Base-by-base conservation (phyloP, 352 stramenopile genomes). In the Pythium insidiosum region DNA sequence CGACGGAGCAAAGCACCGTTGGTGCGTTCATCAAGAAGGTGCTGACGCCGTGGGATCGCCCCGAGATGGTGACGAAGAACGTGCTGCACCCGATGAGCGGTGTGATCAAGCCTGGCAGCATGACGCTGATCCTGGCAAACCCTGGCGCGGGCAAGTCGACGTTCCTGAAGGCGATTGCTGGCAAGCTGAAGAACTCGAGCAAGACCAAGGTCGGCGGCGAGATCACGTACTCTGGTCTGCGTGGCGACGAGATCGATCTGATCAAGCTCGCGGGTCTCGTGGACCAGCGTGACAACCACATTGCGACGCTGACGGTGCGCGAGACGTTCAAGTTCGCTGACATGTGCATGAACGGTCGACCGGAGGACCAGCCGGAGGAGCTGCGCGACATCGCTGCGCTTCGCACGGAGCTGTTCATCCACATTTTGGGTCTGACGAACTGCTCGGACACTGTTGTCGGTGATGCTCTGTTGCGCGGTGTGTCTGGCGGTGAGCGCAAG, bases 291-390 rank as follows among this genome's bases (percentile, higher is more conserved):
- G 94, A 98, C 58, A 73, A 77, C 34, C 94, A 98, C 75, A 72
- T 88, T 28, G 68, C 93, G 6, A 80, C 87, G 19, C 61, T 98
- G 11, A 98, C 92, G 4, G 95, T 98, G 0, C 70, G 86, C 18
- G 93, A 98, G 61, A 97, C 91, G 11, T 83, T 97, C 53, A 70
- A 90, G 44, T 98, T 98, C 63, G 84, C 93, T n/a, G 95, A 95
- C 52, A 79, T 95, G 61, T 97, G 83, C 52, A 80, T 93, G 41
- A 90, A 82, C 37, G 63, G 64, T 5, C 50, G 40, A 0, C 68
- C 73, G 1, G 53, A 81, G 10, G 56, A 76, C 43, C 70, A 82
- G 43, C 54, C 84, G 15, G 58, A 94, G 38, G 68, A 95, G 50
- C 52, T 95, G 30, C 68, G 77, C 21, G 60, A 82, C 20, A 86